Evolutionary conservation across 1,139 yeast species (phyloP), one percentile per base, ranked within the genome.

Genomic region (Diutina neorugosa): DNA sequence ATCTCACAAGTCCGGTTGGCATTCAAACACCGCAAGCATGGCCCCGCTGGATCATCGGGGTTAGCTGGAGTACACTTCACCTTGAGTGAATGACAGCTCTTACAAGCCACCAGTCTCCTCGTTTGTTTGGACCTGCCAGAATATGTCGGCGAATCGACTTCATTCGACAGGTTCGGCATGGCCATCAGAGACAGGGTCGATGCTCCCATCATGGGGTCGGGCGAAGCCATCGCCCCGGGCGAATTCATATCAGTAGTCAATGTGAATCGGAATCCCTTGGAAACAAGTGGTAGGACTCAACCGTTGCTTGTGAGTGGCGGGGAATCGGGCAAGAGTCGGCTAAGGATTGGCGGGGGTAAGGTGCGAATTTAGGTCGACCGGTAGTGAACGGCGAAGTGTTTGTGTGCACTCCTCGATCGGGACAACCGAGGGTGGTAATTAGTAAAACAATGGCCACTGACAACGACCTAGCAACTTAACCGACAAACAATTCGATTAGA

Each of bases 31-130:
- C 96, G 73, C 8, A 77, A 68, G 66, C 97, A 90, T 0, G 93
- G 81, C n/a, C 82, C 78, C 2, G 72, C 64, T 4, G 84, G 84
- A 57, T 80, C 74, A 14, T 68, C 59, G 0, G 77, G 73, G 62
- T 86, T 85, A 1, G 84, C 73, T 0, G 95, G 94, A 12, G 85
- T 81, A 65, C 96, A 89, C 59, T 84, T 82, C 41, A 88, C 96
- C 62, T 89, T 89, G 52, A 88, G 72, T 0, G 86, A 65, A 61
- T 89, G 95, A 64, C 96, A 89, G 54, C 84, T 77, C 54, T 82
- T 84, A 65, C 96, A 89, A 0, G 96, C 96, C 44, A 69, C 50
- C 50, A 46, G 50, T 7, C 50, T 8, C 23, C 50, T 40, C 41
- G 50, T 16, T 11, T 25, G 50, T 18, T 27, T 25, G 7, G 41